These are phyloP conservation scores for Pseudocercospora fuligena DNA, from an alignment of 2,329 filamentous ascomycete genomes.

Conservation along the genomic window DNA sequence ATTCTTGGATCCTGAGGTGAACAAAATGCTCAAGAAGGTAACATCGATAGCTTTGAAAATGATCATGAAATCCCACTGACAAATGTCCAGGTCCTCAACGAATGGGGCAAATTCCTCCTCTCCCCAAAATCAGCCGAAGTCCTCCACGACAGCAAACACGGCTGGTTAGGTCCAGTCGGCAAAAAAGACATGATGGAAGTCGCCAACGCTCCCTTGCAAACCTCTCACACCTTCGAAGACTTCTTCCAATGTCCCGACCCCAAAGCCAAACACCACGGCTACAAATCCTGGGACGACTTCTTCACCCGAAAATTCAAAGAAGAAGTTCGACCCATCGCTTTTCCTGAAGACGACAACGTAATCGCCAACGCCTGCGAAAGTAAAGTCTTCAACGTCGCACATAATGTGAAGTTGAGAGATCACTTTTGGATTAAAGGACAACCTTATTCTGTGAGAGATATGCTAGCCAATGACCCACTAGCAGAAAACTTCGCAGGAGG, in stretches of 20 bases:
- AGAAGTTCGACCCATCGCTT: constrained; percentile 63
- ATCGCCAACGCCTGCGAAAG: constrained; percentile 71
- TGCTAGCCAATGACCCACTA: constrained; percentile 59
- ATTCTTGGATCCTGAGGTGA: constrained; percentile 60
- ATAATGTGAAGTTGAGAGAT: constrained; percentile 60
- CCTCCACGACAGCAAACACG: constrained; percentile 41
- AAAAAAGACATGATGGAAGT: constrained; percentile 43
- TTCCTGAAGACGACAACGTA: constrained; percentile 58
- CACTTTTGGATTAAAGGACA: constrained; percentile 72
- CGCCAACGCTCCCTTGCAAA: constrained; percentile 38
- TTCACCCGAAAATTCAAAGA: constrained; percentile 65
- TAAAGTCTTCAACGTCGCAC: constrained; percentile 59
- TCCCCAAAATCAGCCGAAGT: constrained; percentile 45
- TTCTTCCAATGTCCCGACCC: constrained; percentile 64
- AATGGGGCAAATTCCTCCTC: constrained; percentile 49
- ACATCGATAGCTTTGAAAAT: too few species aligned
- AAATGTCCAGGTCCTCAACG: constrained; percentile 44
- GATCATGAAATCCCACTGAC: too few species aligned
- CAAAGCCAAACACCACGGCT: constrained; percentile 60
- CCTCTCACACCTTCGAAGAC: constrained; percentile 49
- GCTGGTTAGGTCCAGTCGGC: constrained; percentile 50
- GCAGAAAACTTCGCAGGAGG: constrained; percentile 63
- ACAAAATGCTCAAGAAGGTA: constrained; percentile 57
- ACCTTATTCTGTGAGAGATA: constrained; percentile 61
- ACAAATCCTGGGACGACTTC: constrained; percentile 71